A percentile compares a stretch with the other conserved stretches of the same genome.
These are phyloP conservation scores for Coelastrella sp. DNA, from an alignment of 139 green algal genomes.

Conservation along the genomic window DNA sequence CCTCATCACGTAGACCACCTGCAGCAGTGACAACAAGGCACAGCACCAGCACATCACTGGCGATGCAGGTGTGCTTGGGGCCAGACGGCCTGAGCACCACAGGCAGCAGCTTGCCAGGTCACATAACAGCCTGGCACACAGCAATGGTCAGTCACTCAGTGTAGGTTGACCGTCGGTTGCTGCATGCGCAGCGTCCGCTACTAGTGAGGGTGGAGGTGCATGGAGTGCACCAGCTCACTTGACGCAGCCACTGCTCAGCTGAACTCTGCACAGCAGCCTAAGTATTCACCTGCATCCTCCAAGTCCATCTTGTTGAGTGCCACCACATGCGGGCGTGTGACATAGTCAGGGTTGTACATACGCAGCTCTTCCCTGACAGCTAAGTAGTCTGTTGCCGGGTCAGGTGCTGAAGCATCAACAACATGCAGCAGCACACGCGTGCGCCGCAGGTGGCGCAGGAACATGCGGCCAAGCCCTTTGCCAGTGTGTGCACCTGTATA, in stretches of 20 bases:
- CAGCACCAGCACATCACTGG: background rate
- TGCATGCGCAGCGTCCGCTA: background rate
- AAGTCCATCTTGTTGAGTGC: constrained; percentile 93
- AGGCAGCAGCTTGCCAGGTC: background rate
- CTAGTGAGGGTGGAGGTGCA: background rate
- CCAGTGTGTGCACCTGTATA: constrained; percentile 71
- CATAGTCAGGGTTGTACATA: constrained; percentile 96
- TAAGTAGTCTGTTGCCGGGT: constrained; percentile 84
- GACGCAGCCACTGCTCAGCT: background rate
- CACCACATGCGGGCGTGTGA: constrained; percentile 77
- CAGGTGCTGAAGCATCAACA: constrained; percentile 75
- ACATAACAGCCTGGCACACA: background rate
- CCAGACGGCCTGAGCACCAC: background rate
- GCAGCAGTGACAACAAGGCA: background rate
- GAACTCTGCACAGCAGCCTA: no score
- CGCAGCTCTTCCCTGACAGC: constrained; percentile 86
- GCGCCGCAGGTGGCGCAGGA: constrained; percentile 89
- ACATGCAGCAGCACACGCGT: constrained; percentile 85
- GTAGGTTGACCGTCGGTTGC: background rate
- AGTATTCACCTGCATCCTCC: constrained; percentile 24
- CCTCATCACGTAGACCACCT: constrained; percentile 32
- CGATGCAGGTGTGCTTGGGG: background rate
- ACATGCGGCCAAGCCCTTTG: constrained; percentile 87
- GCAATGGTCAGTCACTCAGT: no score
- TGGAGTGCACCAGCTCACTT: background rate